Evolutionary conservation across 2,329 filamentous ascomycete genomes (phyloP), one percentile per base, ranked within the genome.

Genomic region (Dactylellina cionopaga): DNA sequence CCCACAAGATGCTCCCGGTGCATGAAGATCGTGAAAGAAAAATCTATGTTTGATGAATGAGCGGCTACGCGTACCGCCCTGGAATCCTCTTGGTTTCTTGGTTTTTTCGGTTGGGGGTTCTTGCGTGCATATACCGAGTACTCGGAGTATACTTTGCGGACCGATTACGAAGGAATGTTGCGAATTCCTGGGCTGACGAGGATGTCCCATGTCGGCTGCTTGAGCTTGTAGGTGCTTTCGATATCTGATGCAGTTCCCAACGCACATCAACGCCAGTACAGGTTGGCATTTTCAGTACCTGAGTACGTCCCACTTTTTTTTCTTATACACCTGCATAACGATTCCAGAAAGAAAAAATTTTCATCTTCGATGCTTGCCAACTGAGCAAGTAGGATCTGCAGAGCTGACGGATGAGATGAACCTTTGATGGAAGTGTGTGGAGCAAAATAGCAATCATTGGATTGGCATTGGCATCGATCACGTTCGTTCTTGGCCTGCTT

Each of bases 401-500:
- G 43, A 64, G 66, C 66, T 70, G 65, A 70, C 65, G 47, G 47
- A 62, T 58, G 65, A 52, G 55, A 70, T 56, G 56, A 24, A n/a
- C n/a, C n/a, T n/a, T n/a, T 44, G 37, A 47, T 60, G 41, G 54
- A 22, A 31, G 25, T 44, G 41, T 39, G 56, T 47, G 65, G 39
- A 47, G 22, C 59, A 13, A 41, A 35, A 39, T 29, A 71, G 66
- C 66, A 75, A 92, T 92, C 77, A 85, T 92, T 66, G 90, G 89
- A 24, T 84, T 92, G 43, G 81, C 84, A 0, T 81, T 90, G 22
- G 84, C 89, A 0, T 83, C 86, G 9, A 75, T 84, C 46, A 89
- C 87, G 54, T 92, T 92, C 78, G 75, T 80, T 52, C 80, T 85
- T 24, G 90, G 86, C 2, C 80, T 90, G 3, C 78, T 89, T 33